These are phyloP conservation scores for Triticum turgidum DNA, from an alignment of 176 grass and related monocot genomes.

Conservation along the genomic window DNA sequence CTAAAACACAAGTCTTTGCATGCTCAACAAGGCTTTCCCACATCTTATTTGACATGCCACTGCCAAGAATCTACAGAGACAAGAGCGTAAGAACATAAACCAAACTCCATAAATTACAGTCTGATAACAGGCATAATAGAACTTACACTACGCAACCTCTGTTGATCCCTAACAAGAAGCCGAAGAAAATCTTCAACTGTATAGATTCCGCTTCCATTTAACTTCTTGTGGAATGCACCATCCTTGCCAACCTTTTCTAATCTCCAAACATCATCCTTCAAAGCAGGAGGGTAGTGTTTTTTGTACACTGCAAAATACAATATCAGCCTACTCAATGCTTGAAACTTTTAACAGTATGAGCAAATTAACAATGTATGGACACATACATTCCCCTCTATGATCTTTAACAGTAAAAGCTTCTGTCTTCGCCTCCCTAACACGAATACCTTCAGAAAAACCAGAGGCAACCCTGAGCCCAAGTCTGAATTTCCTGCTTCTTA, in stretches of 20 bases:
- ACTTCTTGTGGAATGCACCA: slow-evolving; percentile 89
- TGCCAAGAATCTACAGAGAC: slow-evolving; percentile 73
- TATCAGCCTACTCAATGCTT: slow-evolving; percentile 15
- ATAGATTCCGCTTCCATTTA: slow-evolving; percentile 60
- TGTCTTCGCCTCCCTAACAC: slow-evolving; percentile 82
- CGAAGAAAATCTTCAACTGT: slow-evolving; percentile 94
- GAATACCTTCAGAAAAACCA: slow-evolving; percentile 72
- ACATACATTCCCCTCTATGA: slow-evolving; percentile 90
- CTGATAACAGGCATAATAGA: slow-evolving; percentile 24
- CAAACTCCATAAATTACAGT: slow-evolving; percentile 16
- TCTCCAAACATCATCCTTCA: slow-evolving; percentile 96
- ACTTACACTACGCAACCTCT: slow-evolving; percentile 70
- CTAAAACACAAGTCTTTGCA: slow-evolving; percentile 88
- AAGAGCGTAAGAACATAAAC: slow-evolving; percentile 28
- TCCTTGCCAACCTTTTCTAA: slow-evolving; percentile 95
- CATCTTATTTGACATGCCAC: slow-evolving; percentile 95
- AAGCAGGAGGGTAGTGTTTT: slow-evolving; percentile 84
- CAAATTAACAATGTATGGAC: slow-evolving; percentile 6
- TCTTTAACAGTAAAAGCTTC: slow-evolving; percentile 95
- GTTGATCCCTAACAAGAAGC: slow-evolving; percentile 85
- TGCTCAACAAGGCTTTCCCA: slow-evolving; percentile 95
- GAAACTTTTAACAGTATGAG: slow-evolving; percentile 21
- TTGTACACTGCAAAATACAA: slow-evolving; percentile 79
- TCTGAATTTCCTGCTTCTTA: slow-evolving; percentile 92
- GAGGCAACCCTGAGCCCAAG: slow-evolving; percentile 71